Conservation (phyloP, 305 asterid genomes). For the Striga hermonthica region DNA sequence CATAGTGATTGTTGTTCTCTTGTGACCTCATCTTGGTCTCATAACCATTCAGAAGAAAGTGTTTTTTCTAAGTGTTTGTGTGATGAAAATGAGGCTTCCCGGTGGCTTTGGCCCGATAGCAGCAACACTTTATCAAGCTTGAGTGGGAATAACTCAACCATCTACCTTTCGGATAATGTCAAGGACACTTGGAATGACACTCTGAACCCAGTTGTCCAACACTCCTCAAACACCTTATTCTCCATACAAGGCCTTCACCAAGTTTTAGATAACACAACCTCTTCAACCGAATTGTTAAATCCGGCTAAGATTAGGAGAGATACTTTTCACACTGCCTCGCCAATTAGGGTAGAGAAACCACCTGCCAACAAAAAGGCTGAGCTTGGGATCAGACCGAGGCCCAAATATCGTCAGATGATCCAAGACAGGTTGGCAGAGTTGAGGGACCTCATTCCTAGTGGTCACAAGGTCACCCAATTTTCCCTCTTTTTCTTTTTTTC, state of each 20-base stretch:
- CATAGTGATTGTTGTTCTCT: slow-evolving; percentile 31
- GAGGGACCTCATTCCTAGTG: slow-evolving; percentile 76
- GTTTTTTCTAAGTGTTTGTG: too few species aligned
- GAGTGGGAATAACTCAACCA: slow-evolving; percentile 29
- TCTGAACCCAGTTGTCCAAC: slow-evolving; percentile 30
- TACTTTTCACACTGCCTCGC: slow-evolving; percentile 31
- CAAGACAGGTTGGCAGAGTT: slow-evolving; percentile 75
- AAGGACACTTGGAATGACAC: slow-evolving; percentile 31
- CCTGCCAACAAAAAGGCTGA: slow-evolving; percentile 61
- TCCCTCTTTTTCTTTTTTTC: too few species aligned
- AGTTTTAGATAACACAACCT: slow-evolving; percentile 39
- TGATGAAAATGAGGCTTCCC: too few species aligned
- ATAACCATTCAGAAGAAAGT: too few species aligned
- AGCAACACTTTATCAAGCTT: slow-evolving; percentile 24
- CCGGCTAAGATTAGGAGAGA: slow-evolving; percentile 31
- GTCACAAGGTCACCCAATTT: slow-evolving; percentile 51
- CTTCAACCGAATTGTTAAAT: slow-evolving; percentile 28
- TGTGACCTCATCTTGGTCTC: slow-evolving; percentile 39
- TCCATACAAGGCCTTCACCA: slow-evolving; percentile 64
- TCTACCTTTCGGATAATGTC: slow-evolving; percentile 29
- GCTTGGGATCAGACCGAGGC: slow-evolving; percentile 73
- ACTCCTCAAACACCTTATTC: slow-evolving; percentile 51
- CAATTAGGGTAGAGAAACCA: slow-evolving; percentile 37
- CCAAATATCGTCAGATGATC: slow-evolving; percentile 82
- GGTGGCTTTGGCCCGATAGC: too few species aligned